Evolutionary conservation across 23 red algal species (phyloP), one percentile per base, ranked within the genome.

Genomic region (Pyropia haitanensis): DNA sequence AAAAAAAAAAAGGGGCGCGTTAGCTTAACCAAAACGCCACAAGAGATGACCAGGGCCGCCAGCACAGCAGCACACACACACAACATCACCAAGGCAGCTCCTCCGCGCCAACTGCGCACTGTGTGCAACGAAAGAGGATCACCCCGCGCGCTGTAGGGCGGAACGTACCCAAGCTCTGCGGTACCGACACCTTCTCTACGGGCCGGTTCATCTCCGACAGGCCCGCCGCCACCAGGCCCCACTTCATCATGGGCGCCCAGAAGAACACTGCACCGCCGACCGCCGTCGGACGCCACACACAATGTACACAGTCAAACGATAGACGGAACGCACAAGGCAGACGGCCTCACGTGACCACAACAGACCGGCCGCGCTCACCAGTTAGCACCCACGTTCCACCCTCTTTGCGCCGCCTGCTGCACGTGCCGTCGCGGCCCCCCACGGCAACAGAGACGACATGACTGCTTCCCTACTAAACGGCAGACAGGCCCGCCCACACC

Each of bases 171-270:
- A 81, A 52, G 39, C 81, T 91, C 72, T 90, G 85, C 23, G 94
- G 79, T 27, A 89, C 31, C 19, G 94, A 98, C 32, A 98, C 74
- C 53, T 86, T 77, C 46, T 90, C 86, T 15, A 88, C 81, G 26
- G 94, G 94, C 24, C 94, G 85, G 23, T 83, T 86, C 77, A 98
- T 87, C 52, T 98, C 94, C 18, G 84, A 76, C 15, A 98, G 26
- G 30, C 80, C 66, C 1, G 94, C 94, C 17, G 80, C 52, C 8
- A 98, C 94, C 30, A 98, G 73, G n/a, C 83, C 94, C 94, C 94
- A 98, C 55, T 98, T 98, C 94, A 98, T 88, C 23, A 82, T 89
- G n/a, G 94, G 94, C n/a, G 94, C 94, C 79, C 76, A 88, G 71
- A 95, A 82, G 67, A 87, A 86, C 39, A 81, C 76, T 89, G 5